Percentiles rank a stretch among this genome's conserved stretches.
phyloP scores from a whole-genome alignment of 1,284 basidiomycete species.

The Tetrapyrgos nigripes region DNA sequence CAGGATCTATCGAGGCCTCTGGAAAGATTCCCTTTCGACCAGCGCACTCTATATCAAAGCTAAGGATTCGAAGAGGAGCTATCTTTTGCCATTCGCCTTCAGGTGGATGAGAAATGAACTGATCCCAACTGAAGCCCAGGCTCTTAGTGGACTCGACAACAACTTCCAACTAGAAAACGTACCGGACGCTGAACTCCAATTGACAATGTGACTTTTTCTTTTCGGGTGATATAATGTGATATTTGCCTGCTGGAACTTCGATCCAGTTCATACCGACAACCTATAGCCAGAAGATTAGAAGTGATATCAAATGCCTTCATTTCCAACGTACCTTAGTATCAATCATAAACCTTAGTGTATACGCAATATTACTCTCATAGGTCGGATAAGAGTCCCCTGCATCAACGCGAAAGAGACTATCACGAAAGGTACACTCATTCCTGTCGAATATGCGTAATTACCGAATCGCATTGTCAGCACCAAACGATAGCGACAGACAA shows the following conservation, averaged over 20 bases:
- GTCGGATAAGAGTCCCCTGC: slow-evolving; percentile 60
- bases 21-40: slow-evolving; percentile 96
- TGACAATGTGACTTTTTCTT: slow-evolving; percentile 84
- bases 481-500: background rate
- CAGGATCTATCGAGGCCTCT: slow-evolving; percentile 86
- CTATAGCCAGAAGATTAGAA: slow-evolving; percentile 44
- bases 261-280: slow-evolving; percentile 99
- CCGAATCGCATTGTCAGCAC: slow-evolving; percentile 16
- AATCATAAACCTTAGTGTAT: slow-evolving; percentile 93
- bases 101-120: slow-evolving; percentile 86
- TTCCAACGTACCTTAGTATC: slow-evolving; percentile 76
- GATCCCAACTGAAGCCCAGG: slow-evolving; percentile 72
- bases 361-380: slow-evolving; percentile 92
- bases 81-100: slow-evolving; percentile 91
- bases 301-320: slow-evolving; percentile 13
- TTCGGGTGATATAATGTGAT: slow-evolving; percentile 61
- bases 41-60: slow-evolving; percentile 98
- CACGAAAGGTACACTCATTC: slow-evolving; percentile 74
- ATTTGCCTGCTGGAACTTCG: slow-evolving; percentile 84
- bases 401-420: slow-evolving; percentile 61
- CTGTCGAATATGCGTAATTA: slow-evolving; percentile 84
- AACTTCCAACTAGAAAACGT: slow-evolving; percentile 26
- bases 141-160: slow-evolving; percentile 13
- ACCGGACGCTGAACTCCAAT: slow-evolving; percentile 83
- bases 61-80: slow-evolving; percentile 90